phyloP scores from a whole-genome alignment of 1,139 yeast genomes.

The Suhomyces yuchorum region DNA sequence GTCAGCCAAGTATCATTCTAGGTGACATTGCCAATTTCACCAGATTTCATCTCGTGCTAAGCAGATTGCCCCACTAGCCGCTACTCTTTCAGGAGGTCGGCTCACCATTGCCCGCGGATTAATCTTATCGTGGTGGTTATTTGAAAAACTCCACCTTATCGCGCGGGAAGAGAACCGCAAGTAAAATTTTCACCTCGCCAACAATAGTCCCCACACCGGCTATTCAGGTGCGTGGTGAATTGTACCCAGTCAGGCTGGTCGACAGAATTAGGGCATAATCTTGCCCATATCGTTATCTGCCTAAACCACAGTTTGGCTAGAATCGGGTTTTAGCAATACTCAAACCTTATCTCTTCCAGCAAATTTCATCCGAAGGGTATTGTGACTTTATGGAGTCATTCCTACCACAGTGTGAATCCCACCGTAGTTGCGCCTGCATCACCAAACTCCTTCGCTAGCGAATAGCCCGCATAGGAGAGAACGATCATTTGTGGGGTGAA shows the following conservation, averaged over 20 bases:
- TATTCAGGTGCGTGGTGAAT: constrained; percentile 1
- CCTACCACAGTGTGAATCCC: not conserved
- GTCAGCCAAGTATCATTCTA: not conserved
- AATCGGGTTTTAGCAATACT: not conserved
- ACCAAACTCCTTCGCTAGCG: not conserved
- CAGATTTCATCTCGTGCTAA: not conserved
- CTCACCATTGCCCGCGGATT: not conserved
- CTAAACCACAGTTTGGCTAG: not conserved
- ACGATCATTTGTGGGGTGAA: constrained; percentile 4
- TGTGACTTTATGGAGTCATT: not conserved
- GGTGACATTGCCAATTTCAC: not conserved
- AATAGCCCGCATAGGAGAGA: not conserved
- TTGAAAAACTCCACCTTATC: constrained; percentile 1
- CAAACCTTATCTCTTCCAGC: not conserved
- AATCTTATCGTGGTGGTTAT: not conserved
- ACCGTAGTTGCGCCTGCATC: not conserved
- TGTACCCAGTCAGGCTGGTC: not conserved
- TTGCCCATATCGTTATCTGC: not conserved
- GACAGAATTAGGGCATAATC: not conserved
- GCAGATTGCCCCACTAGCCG: not conserved
- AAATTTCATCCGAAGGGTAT: not conserved
- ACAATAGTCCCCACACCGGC: constrained; percentile 11
- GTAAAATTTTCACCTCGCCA: constrained; percentile 3
- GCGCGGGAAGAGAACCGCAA: constrained; percentile 4
- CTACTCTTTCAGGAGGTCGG: not conserved